A percentile compares a stretch with the other conserved stretches of the same genome.
These are phyloP conservation scores for Fragilaria crotonensis DNA, from an alignment of 108 stramenopile species.

Conservation along the genomic window DNA sequence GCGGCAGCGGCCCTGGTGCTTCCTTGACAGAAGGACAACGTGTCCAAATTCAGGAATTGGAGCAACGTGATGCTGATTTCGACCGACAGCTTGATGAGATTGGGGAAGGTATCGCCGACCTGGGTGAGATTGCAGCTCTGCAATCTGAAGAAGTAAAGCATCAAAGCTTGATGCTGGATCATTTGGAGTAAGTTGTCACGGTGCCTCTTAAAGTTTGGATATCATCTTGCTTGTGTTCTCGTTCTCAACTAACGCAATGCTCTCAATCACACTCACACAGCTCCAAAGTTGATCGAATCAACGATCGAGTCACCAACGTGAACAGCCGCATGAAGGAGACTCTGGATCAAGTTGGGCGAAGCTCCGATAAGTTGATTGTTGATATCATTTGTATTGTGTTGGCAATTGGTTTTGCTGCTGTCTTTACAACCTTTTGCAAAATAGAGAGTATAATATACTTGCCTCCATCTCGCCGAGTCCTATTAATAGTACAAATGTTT, in stretches of 20 bases:
- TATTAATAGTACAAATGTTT: no score
- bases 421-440: slow-evolving; percentile 44
- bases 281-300: slow-evolving; percentile 60
- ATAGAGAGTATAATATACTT: no score
- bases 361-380: slow-evolving; percentile 86
- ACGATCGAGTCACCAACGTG: slow-evolving; percentile 71
- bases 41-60: slow-evolving; percentile 60
- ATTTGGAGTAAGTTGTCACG: slow-evolving; percentile 22
- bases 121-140: slow-evolving; percentile 67
- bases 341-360: slow-evolving; percentile 76
- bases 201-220: neutral
- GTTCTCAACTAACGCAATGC: neutral
- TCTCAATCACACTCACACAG: neutral
- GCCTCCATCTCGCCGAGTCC: no score
- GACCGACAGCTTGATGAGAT: slow-evolving; percentile 84
- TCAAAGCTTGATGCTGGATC: slow-evolving; percentile 76
- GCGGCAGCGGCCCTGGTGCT: slow-evolving; percentile 18
- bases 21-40: slow-evolving; percentile 70
- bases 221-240: neutral
- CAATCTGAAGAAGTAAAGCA: slow-evolving; percentile 81
- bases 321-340: slow-evolving; percentile 88
- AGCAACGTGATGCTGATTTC: slow-evolving; percentile 81
- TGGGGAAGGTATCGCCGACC: slow-evolving; percentile 79
- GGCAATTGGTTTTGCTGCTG: slow-evolving; percentile 63
- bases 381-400: slow-evolving; percentile 95